A percentile compares a stretch with the other conserved stretches of the same genome.
phyloP scores from a whole-genome alignment of 805 yeast species.

The Hanseniaspora taiwanica region DNA sequence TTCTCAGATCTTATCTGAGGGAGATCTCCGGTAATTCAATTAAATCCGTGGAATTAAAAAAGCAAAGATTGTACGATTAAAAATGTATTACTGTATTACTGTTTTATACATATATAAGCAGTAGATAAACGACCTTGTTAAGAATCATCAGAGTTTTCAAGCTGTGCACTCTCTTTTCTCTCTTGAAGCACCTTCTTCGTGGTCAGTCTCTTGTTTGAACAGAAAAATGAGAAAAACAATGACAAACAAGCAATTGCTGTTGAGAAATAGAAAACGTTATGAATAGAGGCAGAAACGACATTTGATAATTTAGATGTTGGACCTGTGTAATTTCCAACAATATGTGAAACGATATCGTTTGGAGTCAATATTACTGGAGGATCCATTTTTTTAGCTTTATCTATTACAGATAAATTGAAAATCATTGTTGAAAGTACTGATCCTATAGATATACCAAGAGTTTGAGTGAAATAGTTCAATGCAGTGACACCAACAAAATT shows the following conservation, averaged over 20 bases:
- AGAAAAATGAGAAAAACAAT: constrained; percentile 11
- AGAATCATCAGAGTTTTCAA: no score
- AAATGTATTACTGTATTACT: no score
- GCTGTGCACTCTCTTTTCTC: no score
- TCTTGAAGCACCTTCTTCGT: no score
- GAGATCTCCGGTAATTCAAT: no score
- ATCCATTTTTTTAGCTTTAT: constrained; percentile 6
- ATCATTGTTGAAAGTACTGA: constrained; percentile 15
- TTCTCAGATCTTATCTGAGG: no score
- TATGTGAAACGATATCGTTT: constrained; percentile 11
- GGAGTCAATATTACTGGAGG: constrained; percentile 7
- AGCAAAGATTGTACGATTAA: no score
- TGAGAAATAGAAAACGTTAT: constrained; percentile 15
- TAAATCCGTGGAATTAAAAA: no score
- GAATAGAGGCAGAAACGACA: constrained; percentile 10
- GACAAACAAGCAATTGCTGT: constrained; percentile 11
- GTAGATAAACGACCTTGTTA: no score
- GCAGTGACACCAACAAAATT: constrained; percentile 16
- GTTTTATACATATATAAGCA: no score
- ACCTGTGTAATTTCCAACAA: constrained; percentile 15
- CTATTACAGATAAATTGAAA: constrained; percentile 13
- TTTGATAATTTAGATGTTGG: constrained; percentile 9
- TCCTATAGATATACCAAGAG: constrained; percentile 15
- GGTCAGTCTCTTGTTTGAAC: constrained; percentile 10
- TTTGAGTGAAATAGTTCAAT: constrained; percentile 13